Evolutionary conservation across 352 stramenopile genomes (phyloP), one percentile per base, ranked within the genome.

Genomic region (Pythium periplocum): DNA sequence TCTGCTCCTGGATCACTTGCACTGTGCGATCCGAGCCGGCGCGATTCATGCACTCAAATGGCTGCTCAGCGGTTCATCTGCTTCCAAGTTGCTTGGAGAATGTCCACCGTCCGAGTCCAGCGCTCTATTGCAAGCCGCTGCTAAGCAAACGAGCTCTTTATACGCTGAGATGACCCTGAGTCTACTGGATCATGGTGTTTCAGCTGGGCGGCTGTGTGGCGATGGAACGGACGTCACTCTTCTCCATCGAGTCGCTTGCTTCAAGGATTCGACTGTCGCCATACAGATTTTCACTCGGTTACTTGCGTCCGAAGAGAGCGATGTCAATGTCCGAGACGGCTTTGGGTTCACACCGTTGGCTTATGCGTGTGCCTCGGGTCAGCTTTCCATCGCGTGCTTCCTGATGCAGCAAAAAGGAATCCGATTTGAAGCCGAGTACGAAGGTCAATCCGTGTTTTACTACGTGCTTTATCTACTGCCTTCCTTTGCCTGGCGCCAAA

Each of bases 361-460:
- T 36, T 86, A 87, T 45, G 77, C 77, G 11, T 35, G 85, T 8
- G 67, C 59, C 2, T 39, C 43, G 0, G 71, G 73, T 0, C 52
- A 59, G 4, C 47, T 86, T 4, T 34, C 59, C 32, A 83, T 66
- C 4, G 70, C 57, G 1, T 79, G 64, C 7, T 77, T 71, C 30
- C 64, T 90, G 12, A 56, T 85, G 2, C 11, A 55, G 11, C 53
- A 50, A n/a, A 31, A 35, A 6, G 48, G 40, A 6, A 56, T 53
- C 49, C 64, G 75, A 47, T 38, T 84, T 2, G 69, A 87, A 52
- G 64, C 68, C 7, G 72, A 85, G 49, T 90, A 75, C 46, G 79
- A 90, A 70, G 79, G 79, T 3, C 79, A 88, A 37, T 57, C 63
- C 0, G 53, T 57, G 8, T 82, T 86, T 34, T 88, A 88, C 66